Conservation (phyloP, 2,329 filamentous ascomycete genomes). For the Chaetomiaceae sp. region DNA sequence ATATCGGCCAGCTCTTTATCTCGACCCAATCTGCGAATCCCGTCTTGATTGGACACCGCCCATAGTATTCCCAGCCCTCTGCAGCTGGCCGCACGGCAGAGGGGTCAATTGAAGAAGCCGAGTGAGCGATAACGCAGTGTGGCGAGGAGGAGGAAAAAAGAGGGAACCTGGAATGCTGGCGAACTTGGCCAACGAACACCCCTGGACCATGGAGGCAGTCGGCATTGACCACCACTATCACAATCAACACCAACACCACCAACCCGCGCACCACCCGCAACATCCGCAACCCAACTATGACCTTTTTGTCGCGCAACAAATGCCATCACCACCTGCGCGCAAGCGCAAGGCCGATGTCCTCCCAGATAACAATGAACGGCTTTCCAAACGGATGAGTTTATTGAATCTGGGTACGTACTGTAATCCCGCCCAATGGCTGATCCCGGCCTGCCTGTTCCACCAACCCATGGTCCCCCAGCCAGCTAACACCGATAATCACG, state of each 20-base stretch:
- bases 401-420: conserved; percentile 75
- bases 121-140: conserved; percentile 5
- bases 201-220: conserved; percentile 20
- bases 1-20: conserved; percentile 22
- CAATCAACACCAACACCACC: conserved; percentile 14
- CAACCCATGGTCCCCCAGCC: conserved; percentile 12
- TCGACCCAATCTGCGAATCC: conserved; percentile 8
- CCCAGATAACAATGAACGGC: conserved; percentile 58
- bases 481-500: conserved; percentile 20
- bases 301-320: conserved; percentile 12
- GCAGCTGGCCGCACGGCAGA: conserved; percentile 16
- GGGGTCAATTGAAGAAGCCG: conserved; percentile 6
- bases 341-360: conserved; percentile 59
- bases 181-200: conserved; percentile 1
- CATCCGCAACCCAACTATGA: no score
- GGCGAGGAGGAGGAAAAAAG: conserved; percentile 10
- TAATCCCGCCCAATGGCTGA: conserved; percentile 1
- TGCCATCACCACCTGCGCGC: conserved; percentile 26
- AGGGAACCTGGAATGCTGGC: conserved; percentile 15
- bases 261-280: no score
- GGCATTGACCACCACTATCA: conserved; percentile 19
- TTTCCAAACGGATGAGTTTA: conserved; percentile 78
- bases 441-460: conserved; percentile 12
- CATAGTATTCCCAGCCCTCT: conserved; percentile 11
- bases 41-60: conserved; percentile 15